These are phyloP conservation scores for Podospora pseudocomata DNA, from an alignment of 495 filamentous ascomycete species.

Conservation along the genomic window DNA sequence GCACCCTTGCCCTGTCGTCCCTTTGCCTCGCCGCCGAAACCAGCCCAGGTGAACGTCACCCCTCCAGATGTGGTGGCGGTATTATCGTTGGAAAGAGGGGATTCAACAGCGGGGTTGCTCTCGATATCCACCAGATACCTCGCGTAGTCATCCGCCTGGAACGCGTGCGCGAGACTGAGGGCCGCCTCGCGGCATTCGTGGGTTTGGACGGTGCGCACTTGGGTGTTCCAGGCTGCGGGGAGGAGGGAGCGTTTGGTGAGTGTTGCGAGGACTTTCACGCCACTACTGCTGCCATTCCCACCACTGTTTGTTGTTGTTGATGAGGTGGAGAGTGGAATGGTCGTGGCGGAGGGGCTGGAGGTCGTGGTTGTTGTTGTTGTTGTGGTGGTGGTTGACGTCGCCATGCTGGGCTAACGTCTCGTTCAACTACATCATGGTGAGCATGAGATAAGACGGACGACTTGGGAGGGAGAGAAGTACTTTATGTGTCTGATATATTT, in stretches of 20 bases:
- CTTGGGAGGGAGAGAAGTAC: slow-evolving; percentile 5
- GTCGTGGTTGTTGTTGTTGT: slow-evolving; percentile 25
- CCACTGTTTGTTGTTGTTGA: background rate
- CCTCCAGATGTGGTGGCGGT: background rate
- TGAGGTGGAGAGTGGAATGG: slow-evolving; percentile 1
- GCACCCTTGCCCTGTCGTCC: background rate
- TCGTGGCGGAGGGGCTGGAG: slow-evolving; percentile 32
- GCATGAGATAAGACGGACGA: background rate
- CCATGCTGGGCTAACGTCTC: slow-evolving; percentile 30
- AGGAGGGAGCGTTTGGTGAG: slow-evolving; percentile 46
- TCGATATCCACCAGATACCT: slow-evolving; percentile 62
- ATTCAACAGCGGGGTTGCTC: background rate
- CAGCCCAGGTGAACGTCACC: background rate
- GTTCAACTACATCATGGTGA: background rate
- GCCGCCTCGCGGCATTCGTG: slow-evolving; percentile 56
- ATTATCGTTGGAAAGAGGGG: background rate
- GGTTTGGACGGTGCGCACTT: slow-evolving; percentile 57
- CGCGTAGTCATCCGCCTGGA: slow-evolving; percentile 67
- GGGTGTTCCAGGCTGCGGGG: slow-evolving; percentile 43
- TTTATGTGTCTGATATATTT: slow-evolving; percentile 47
- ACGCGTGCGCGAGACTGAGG: slow-evolving; percentile 66
- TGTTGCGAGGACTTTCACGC: slow-evolving; percentile 21
- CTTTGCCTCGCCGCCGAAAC: background rate
- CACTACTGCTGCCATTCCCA: slow-evolving; percentile 4
- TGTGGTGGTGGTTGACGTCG: slow-evolving; percentile 12